Conservation (phyloP, 768 basidiomycete genomes). For the Lepiota brunneoincarnata region DNA sequence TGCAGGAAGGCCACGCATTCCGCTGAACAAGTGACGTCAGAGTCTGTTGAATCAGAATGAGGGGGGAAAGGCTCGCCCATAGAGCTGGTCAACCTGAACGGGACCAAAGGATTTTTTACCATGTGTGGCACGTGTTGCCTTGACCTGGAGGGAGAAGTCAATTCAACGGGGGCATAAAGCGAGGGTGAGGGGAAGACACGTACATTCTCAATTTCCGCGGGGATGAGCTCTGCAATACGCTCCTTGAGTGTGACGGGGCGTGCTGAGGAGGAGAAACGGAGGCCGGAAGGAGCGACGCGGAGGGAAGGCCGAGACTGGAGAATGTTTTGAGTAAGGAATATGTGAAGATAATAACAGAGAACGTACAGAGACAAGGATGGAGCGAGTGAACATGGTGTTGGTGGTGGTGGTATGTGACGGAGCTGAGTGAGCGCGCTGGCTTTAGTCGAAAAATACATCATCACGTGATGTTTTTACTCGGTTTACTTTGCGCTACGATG, state of each 20-base stretch:
- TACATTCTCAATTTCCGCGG: slow-evolving; percentile 76
- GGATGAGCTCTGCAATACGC: slow-evolving; percentile 90
- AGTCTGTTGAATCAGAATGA: not conserved
- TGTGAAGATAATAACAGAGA: not conserved
- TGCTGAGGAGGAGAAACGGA: slow-evolving; percentile 63
- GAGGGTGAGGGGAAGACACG: slow-evolving; percentile 17
- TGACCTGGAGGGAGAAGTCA: slow-evolving; percentile 50
- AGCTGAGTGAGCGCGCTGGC: not conserved
- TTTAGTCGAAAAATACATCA: slow-evolving; percentile 15
- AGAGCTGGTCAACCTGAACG: slow-evolving; percentile 86
- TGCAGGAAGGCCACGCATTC: slow-evolving; percentile 87
- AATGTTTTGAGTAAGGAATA: slow-evolving; percentile 11
- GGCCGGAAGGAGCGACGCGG: slow-evolving; percentile 42
- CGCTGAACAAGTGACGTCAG: slow-evolving; percentile 40
- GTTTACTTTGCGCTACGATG: slow-evolving; percentile 23
- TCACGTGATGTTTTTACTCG: slow-evolving; percentile 22
- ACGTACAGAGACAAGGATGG: slow-evolving; percentile 38
- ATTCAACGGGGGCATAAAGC: not conserved
- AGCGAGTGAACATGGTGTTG: slow-evolving; percentile 42
- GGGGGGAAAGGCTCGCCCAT: slow-evolving; percentile 53
- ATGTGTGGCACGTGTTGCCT: slow-evolving; percentile 79
- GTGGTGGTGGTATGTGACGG: slow-evolving; percentile 38
- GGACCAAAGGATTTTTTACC: slow-evolving; percentile 94
- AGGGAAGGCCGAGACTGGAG: slow-evolving; percentile 49
- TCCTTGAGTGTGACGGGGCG: slow-evolving; percentile 86